A percentile compares a stretch with the other conserved stretches of the same genome.
Conservation (phyloP, 2,329 filamentous ascomycete genomes). For the Colletotrichum sp. region DNA sequence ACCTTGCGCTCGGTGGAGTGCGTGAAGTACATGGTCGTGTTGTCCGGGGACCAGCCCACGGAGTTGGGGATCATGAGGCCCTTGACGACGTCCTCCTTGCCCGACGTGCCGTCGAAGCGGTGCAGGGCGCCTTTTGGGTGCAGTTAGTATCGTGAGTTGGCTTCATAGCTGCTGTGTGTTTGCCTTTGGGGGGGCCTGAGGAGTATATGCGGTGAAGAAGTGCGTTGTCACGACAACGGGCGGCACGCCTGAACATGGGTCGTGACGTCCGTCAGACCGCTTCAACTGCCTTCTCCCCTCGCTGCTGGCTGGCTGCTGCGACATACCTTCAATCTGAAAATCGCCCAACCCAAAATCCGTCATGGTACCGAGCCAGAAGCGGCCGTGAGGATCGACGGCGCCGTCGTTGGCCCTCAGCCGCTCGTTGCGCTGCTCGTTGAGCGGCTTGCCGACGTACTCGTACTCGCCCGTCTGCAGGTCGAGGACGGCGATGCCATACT, state of each 20-base stretch:
- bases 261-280: not conserved
- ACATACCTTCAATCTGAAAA: slow-evolving; percentile 66
- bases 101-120: slow-evolving; percentile 69
- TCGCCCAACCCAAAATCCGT: slow-evolving; percentile 69
- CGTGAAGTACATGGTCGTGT: slow-evolving; percentile 81
- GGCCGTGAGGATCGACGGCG: slow-evolving; percentile 77
- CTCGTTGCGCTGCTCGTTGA: slow-evolving; percentile 50
- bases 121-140: slow-evolving; percentile 70
- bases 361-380: slow-evolving; percentile 89
- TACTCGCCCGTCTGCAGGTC: slow-evolving; percentile 65
- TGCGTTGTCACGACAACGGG: not conserved
- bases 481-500: slow-evolving; percentile 81
- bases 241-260: not conserved
- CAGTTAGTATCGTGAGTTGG: not conserved
- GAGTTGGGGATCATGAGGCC: slow-evolving; percentile 83
- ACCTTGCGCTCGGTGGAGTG: slow-evolving; percentile 77
- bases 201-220: not conserved
- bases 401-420: slow-evolving; percentile 81
- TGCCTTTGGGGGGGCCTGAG: not conserved
- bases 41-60: slow-evolving; percentile 78
- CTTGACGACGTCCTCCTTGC: slow-evolving; percentile 63
- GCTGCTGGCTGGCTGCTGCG: slow-evolving; percentile 9
- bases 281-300: not conserved
- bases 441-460: slow-evolving; percentile 58
- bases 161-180: not conserved